Evolutionary conservation across 129 eudicot species (phyloP).

Genomic region (Centella asiatica): DNA sequence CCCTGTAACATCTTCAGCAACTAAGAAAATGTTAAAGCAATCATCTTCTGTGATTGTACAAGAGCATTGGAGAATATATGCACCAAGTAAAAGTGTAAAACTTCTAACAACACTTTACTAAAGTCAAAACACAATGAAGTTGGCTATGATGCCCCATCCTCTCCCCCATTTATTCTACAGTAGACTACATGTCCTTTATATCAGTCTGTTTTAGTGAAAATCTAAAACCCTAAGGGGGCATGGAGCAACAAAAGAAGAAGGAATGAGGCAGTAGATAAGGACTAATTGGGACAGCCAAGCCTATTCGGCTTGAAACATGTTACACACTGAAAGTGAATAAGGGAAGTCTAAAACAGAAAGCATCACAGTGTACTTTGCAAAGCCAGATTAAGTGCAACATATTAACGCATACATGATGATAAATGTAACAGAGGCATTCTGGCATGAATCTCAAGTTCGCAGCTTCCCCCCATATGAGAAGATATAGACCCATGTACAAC

Average conservation of each 20-base stretch:
- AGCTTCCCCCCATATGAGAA: slow-evolving; percentile 98
- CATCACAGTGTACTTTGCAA: not conserved
- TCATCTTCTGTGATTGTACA: not conserved
- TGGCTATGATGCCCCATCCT: too few species aligned
- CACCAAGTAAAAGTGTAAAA: not conserved
- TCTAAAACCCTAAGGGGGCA: too few species aligned
- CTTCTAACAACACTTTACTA: not conserved
- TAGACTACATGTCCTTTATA: too few species aligned
- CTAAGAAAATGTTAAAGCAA: not conserved
- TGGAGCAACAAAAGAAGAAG: too few species aligned
- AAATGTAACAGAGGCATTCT: slow-evolving; percentile 91
- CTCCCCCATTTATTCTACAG: too few species aligned
- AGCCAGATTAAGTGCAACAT: slow-evolving; percentile 7
- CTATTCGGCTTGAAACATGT: too few species aligned
- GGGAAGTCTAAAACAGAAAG: not conserved
- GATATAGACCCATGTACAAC: slow-evolving; percentile 80
- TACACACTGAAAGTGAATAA: not conserved
- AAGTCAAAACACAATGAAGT: slow-evolving; percentile 1
- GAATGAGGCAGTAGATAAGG: too few species aligned
- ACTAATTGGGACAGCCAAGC: too few species aligned
- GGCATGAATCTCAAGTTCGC: slow-evolving; percentile 96
- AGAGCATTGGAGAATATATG: not conserved
- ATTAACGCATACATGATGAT: slow-evolving; percentile 59
- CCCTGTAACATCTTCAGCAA: not conserved
- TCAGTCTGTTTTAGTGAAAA: too few species aligned